Evolutionary conservation across 257 asterid species (phyloP), one percentile per base, ranked within the genome.

Genomic region (Capsicum pubescens): DNA sequence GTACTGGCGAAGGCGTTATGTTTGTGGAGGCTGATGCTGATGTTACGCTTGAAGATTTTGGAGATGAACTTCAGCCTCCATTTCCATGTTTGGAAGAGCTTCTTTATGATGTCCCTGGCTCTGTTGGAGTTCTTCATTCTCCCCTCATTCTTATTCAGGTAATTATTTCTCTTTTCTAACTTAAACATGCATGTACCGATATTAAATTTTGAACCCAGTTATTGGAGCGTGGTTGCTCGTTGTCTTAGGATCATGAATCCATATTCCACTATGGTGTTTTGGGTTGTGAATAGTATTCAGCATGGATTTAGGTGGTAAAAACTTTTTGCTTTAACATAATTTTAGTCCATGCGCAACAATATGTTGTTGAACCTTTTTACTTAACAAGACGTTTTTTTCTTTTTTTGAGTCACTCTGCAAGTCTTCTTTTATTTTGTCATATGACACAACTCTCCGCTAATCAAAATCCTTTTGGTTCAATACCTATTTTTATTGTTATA

Each of bases 71-170:
- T 13, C 64, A 56, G 17, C 88, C 87, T 36, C 90, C 87, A 15
- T 88, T 82, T 60, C 90, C 87, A 0, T 83, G 78, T 32, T 76
- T 89, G 66, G 94, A 92, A 87, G 93, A 94, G 81, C 91, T 93
- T 19, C 90, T 93, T n/a, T 90, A 46, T 79, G 90, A 91, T 69
- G 93, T 87, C 35, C 94, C 95, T 1, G 91, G 85, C 67, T 90
- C 95, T 57, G 84, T 78, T 1, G 97, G 87, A 58, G 85, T 94
- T 6, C 68, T 87, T 17, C 15, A 88, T 58, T 88, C 86, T 63
- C 95, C 95, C 10, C 57, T 94, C 80, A 44, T 94, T 63, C 93
- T 90, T 61, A 86, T 94, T 84, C 98, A 94, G 97, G 95, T 92
- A 3, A 13, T 21, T 67, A 9, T 21, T 21, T 61, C n/a, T 14